Base-by-base conservation (phyloP, 139 green algal species). In the Nannochloris sp. region DNA sequence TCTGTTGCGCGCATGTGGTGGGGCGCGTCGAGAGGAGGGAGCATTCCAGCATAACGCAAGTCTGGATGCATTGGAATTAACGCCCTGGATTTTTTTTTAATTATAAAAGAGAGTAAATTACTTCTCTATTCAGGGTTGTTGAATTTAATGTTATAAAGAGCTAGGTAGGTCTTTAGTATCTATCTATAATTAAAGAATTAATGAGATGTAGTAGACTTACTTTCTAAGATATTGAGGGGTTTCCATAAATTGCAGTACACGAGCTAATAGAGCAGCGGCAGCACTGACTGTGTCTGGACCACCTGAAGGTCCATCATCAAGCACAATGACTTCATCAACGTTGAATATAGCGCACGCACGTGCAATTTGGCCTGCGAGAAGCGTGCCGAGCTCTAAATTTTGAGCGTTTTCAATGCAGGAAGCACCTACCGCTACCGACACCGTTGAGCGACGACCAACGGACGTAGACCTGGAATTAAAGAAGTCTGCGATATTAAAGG, bases 151-250 rank as follows among this genome's bases (percentile, higher is more conserved):
- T 27, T 23, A 15, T 60, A 14, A 29, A 60, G n/a, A n/a, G n/a
- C n/a, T n/a, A n/a, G n/a, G n/a, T n/a, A n/a, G n/a, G n/a, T n/a
- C n/a, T n/a, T n/a, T n/a, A n/a, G n/a, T n/a, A n/a, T n/a, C n/a
- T n/a, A n/a, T 31, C 31, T 12, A 32, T 36, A 57, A 35, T 30
- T 35, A 4, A 12, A 31, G n/a, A 33, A 57, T 4, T 19, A 24
- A 14, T 70, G 58, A 0, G 27, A 24, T 39, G 14, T n/a, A 61
- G 15, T 54, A 27, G 55, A 48, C 56, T 32, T 64, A 81, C 73
- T 83, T 87, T 34, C 87, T 81, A 14, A 95, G 65, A 71, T 95
- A 95, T 63, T 90, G 89, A 4, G 89, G 89, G 2, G 88, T 95
- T 75, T 95, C 89, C 69, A 92, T 74, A 60, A 83, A 94, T 73